These are phyloP conservation scores for Verticillium klebahnii DNA, from an alignment of 2,329 filamentous ascomycete species.

Conservation along the genomic window DNA sequence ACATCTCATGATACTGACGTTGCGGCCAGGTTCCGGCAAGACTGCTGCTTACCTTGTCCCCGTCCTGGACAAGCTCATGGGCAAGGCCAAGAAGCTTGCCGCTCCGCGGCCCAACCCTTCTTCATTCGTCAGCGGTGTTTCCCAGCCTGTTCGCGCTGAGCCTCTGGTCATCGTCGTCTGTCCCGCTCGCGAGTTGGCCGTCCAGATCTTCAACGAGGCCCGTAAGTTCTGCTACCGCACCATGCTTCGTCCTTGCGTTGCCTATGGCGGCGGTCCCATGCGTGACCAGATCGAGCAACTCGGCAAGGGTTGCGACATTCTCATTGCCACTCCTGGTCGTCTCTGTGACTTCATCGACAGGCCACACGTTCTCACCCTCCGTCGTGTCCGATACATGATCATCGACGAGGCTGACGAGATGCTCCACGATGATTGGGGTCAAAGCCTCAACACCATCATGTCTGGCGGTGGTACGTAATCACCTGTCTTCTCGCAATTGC, in stretches of 20 bases:
- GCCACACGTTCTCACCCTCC: conserved; percentile 63
- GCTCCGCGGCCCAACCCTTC: conserved; percentile 67
- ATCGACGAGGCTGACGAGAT: conserved; percentile 97
- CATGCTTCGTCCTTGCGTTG: conserved; percentile 86
- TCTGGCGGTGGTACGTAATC: conserved; percentile 63
- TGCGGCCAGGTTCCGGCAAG: conserved; percentile 77
- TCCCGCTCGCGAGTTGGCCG: conserved; percentile 84
- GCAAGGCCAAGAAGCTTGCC: conserved; percentile 84
- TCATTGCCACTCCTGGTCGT: conserved; percentile 85
- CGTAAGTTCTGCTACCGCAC: conserved; percentile 91
- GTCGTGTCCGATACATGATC: conserved; percentile 73
- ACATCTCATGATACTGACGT: conserved; percentile 2
- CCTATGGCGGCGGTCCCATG: conserved; percentile 80
- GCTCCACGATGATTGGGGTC: conserved; percentile 73
- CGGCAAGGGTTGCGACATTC: conserved; percentile 78
- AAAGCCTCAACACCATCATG: conserved; percentile 71
- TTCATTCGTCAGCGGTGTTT: conserved; percentile 44
- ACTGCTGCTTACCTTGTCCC: conserved; percentile 90
- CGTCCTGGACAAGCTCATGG: conserved; percentile 87
- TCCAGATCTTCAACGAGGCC: conserved; percentile 93
- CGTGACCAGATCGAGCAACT: conserved; percentile 68
- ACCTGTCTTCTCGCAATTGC: conserved; percentile 3
- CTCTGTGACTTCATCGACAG: conserved; percentile 78
- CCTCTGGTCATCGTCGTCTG: conserved; percentile 82
- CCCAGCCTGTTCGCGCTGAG: conserved; percentile 63